Evolutionary conservation across 371 early-diverging fungal genomes (phyloP).

Genomic region (Entomophthora muscae): DNA sequence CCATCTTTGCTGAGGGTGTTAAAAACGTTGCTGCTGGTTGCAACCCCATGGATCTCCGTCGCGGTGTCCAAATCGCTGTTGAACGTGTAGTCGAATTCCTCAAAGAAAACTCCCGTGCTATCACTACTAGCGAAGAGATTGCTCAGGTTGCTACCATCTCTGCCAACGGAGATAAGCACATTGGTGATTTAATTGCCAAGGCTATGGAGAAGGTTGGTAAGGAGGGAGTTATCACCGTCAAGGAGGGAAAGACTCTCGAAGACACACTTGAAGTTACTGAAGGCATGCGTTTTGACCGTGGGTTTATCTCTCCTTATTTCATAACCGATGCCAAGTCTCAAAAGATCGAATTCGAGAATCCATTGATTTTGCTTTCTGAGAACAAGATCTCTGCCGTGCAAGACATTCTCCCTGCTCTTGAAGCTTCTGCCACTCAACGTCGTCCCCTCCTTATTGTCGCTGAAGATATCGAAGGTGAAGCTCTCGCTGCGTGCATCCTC

Average conservation of each 20-base stretch:
- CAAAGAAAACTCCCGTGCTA: slow-evolving; percentile 66
- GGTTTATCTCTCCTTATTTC: slow-evolving; percentile 97
- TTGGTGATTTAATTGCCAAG: slow-evolving; percentile 86
- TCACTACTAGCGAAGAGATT: slow-evolving; percentile 87
- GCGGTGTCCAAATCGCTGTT: slow-evolving; percentile 87
- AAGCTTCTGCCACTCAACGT: slow-evolving; percentile 82
- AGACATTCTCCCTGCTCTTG: slow-evolving; percentile 89
- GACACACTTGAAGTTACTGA: slow-evolving; percentile 95
- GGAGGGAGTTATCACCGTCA: slow-evolving; percentile 97
- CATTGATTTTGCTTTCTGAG: slow-evolving; percentile 84
- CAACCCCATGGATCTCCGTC: slow-evolving; percentile 95
- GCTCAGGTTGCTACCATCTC: slow-evolving; percentile 96
- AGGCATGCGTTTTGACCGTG: slow-evolving; percentile 98
- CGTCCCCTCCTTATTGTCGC: slow-evolving; percentile 92
- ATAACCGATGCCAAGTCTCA: slow-evolving; percentile 93
- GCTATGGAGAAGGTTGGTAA: slow-evolving; percentile 99
- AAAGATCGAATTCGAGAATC: slow-evolving; percentile 97
- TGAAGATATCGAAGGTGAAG: slow-evolving; percentile 96
- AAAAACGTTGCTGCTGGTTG: slow-evolving; percentile 97
- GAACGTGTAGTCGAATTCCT: slow-evolving; percentile 76
- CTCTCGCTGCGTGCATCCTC: slow-evolving; percentile 92
- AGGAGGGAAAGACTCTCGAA: slow-evolving; percentile 94
- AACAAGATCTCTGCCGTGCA: slow-evolving; percentile 90
- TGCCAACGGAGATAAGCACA: slow-evolving; percentile 93
- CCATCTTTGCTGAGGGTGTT: slow-evolving; percentile 95